A percentile compares a stretch with the other conserved stretches of the same genome.
phyloP scores from a whole-genome alignment of 2,329 filamentous ascomycete genomes.

The Biscogniauxia mediterranea region DNA sequence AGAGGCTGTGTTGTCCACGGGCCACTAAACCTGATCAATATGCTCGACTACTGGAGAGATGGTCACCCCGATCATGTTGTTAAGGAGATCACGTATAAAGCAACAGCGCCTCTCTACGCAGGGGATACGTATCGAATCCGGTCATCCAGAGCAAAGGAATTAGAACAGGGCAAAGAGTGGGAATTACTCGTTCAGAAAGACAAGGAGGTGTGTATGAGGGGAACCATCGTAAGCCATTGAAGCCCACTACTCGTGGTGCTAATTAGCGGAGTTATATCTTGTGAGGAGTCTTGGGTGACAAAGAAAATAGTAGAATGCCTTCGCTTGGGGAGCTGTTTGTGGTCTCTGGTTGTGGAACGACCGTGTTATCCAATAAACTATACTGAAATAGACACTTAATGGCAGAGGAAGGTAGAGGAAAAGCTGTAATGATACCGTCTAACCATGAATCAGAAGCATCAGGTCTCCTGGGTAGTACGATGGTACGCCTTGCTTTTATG shows the following conservation, averaged over 20 bases:
- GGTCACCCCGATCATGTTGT: constrained; percentile 34
- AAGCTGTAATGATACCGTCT: too few relatives aligned
- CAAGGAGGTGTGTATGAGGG: constrained; percentile 37
- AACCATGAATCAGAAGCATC: too few relatives aligned
- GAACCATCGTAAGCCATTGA: constrained; percentile 26
- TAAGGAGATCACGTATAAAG: constrained; percentile 60
- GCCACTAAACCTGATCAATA: constrained; percentile 70
- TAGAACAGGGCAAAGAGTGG: constrained; percentile 34
- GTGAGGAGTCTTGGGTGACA: too few relatives aligned
- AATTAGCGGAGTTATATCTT: neutral
- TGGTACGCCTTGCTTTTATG: too few relatives aligned
- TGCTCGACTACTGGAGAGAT: constrained; percentile 68
- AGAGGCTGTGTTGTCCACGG: constrained; percentile 74
- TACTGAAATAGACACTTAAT: too few relatives aligned
- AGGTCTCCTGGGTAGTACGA: too few relatives aligned
- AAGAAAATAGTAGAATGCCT: too few relatives aligned
- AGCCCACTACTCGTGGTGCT: neutral
- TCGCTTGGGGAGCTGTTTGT: too few relatives aligned
- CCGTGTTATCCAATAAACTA: too few relatives aligned
- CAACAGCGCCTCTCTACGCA: constrained; percentile 68
- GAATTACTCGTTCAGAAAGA: constrained; percentile 48
- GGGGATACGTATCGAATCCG: constrained; percentile 63
- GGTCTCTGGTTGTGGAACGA: too few relatives aligned
- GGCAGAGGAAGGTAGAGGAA: too few relatives aligned
- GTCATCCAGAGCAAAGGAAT: constrained; percentile 43